These are phyloP conservation scores for Pseudozyma pruni DNA, from an alignment of 1,284 basidiomycete genomes.

Conservation along the genomic window DNA sequence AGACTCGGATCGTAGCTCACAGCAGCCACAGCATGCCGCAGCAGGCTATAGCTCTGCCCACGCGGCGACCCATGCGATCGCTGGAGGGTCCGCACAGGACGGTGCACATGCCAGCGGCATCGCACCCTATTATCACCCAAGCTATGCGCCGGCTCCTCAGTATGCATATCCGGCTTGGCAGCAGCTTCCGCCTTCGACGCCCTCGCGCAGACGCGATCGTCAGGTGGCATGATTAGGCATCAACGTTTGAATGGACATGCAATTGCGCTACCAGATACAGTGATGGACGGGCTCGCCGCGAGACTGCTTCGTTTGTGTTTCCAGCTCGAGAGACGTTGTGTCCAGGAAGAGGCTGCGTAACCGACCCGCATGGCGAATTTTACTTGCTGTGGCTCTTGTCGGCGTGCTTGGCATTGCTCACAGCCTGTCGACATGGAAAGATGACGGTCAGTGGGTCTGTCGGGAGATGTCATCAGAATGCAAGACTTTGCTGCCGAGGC, in stretches of 20 bases:
- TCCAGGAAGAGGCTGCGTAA: too few relatives aligned
- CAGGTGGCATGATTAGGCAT: slow-evolving; percentile 5
- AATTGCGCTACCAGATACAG: neutral
- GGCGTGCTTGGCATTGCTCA: slow-evolving; percentile 45
- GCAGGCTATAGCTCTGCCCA: neutral
- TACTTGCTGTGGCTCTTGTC: slow-evolving; percentile 30
- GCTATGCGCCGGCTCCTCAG: slow-evolving; percentile 9
- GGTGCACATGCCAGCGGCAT: slow-evolving; percentile 15
- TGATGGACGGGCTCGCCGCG: neutral
- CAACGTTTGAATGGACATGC: neutral
- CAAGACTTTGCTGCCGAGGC: too few relatives aligned
- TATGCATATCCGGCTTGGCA: slow-evolving; percentile 32
- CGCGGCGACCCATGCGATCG: slow-evolving; percentile 2
- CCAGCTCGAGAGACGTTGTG: too few relatives aligned
- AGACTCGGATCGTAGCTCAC: slow-evolving; percentile 8
- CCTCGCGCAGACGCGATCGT: slow-evolving; percentile 24
- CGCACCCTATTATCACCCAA: slow-evolving; percentile 20
- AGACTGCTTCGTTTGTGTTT: slow-evolving; percentile 3
- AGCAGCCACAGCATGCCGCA: slow-evolving; percentile 5
- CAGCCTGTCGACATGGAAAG: slow-evolving; percentile 14
- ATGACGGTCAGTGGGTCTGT: neutral
- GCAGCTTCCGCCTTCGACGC: slow-evolving; percentile 27
- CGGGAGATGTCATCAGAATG: neutral
- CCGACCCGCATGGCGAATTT: too few relatives aligned
- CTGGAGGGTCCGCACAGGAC: slow-evolving; percentile 1